Percentiles rank a stretch among this genome's conserved stretches.
phyloP scores from a whole-genome alignment of 2,329 filamentous ascomycete species.

The Paecilomyces variotii region DNA sequence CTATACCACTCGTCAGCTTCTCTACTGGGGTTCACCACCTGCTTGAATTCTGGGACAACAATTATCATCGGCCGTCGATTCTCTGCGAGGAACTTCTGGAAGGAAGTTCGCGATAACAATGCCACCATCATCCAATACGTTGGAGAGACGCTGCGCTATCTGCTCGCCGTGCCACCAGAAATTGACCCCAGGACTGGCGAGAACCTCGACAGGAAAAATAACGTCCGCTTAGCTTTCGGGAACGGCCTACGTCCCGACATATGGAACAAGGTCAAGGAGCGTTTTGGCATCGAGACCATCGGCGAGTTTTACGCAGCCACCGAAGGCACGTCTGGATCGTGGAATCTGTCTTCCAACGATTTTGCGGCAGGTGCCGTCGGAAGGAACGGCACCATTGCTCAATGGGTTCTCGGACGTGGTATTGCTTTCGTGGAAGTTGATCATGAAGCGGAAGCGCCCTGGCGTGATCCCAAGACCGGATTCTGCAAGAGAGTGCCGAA shows the following conservation, averaged over 20 bases:
- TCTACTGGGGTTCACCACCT: slow-evolving; percentile 58
- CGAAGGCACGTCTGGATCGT: slow-evolving; percentile 60
- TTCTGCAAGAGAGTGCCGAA: slow-evolving; percentile 53
- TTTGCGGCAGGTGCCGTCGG: slow-evolving; percentile 72
- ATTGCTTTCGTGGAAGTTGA: slow-evolving; percentile 62
- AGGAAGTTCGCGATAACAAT: slow-evolving; percentile 60
- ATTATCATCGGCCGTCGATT: slow-evolving; percentile 70
- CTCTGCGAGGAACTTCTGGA: slow-evolving; percentile 69
- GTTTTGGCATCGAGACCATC: slow-evolving; percentile 66
- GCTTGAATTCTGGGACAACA: slow-evolving; percentile 55
- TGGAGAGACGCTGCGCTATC: slow-evolving; percentile 77
- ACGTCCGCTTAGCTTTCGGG: slow-evolving; percentile 67
- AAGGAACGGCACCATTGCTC: slow-evolving; percentile 56
- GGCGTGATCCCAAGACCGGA: slow-evolving; percentile 60
- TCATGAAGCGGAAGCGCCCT: slow-evolving; percentile 59
- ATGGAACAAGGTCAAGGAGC: slow-evolving; percentile 74
- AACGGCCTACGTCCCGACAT: slow-evolving; percentile 81
- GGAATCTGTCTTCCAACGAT: slow-evolving; percentile 67
- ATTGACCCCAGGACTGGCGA: slow-evolving; percentile 57
- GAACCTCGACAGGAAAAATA: slow-evolving; percentile 63
- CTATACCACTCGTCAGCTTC: slow-evolving; percentile 77
- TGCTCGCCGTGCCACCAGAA: slow-evolving; percentile 59
- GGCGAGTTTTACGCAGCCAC: slow-evolving; percentile 77
- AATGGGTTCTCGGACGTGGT: slow-evolving; percentile 44
- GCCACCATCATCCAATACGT: slow-evolving; percentile 81